Conservation (phyloP, 768 basidiomycete genomes). For the Austroboletus festivus region DNA sequence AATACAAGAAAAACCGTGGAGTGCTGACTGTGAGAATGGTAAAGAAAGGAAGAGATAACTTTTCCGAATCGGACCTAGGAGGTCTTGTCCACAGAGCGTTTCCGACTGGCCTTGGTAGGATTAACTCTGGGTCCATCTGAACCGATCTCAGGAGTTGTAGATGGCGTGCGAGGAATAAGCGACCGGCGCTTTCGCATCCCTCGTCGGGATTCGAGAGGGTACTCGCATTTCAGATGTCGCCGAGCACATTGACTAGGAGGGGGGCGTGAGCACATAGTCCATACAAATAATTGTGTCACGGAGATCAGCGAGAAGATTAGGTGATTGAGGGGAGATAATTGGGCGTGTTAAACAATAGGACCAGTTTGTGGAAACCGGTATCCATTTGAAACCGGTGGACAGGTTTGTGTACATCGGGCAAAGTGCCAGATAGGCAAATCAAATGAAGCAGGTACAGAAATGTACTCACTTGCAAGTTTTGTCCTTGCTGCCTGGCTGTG, state of each 20-base stretch:
- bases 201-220: conserved; percentile 65
- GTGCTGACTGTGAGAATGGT: conserved; percentile 5
- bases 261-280: conserved; percentile 21
- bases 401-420: conserved; percentile 5
- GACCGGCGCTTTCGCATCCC: conserved; percentile 54
- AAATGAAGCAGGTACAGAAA: conserved; percentile 1
- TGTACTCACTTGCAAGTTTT: conserved; percentile 63
- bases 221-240: conserved; percentile 67
- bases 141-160: conserved; percentile 25
- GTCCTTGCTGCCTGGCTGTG: conserved; percentile 48
- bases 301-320: conserved; percentile 27
- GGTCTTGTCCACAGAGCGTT: conserved; percentile 28
- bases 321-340: conserved; percentile 22
- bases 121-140: conserved; percentile 24
- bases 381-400: conserved; percentile 11
- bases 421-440: neutral
- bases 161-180: conserved; percentile 31
- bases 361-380: conserved; percentile 11
- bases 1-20: conserved; percentile 1
- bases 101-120: conserved; percentile 22
- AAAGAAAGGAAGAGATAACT: neutral
- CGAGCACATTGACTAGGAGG: conserved; percentile 65
- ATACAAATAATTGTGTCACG: conserved; percentile 13
- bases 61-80: conserved; percentile 16
- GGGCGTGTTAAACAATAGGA: neutral